Conservation (phyloP, 148 eudicot species). For the Cornus controversa region DNA sequence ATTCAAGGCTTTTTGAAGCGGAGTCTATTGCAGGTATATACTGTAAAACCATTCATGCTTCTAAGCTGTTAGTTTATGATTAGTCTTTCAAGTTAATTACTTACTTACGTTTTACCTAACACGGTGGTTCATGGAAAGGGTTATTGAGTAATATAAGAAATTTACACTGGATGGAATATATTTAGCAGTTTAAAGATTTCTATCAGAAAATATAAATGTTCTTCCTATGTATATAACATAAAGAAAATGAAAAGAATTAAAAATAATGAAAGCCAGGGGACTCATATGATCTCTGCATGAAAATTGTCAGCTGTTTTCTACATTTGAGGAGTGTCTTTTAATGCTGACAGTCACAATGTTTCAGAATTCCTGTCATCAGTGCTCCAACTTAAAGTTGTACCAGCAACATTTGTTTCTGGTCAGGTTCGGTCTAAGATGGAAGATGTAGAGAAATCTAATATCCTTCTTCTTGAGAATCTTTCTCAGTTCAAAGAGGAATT, state of each 20-base stretch:
- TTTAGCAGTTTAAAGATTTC: background rate
- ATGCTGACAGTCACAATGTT: slow-evolving; percentile 15
- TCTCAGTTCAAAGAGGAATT: slow-evolving; percentile 50
- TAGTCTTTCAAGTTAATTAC: background rate
- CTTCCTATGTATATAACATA: background rate
- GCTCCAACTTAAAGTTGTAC: slow-evolving; percentile 59
- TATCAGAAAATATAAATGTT: background rate
- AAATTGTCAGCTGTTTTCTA: background rate
- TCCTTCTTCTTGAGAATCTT: slow-evolving; percentile 65
- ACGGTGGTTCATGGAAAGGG: background rate
- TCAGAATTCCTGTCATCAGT: slow-evolving; percentile 59
- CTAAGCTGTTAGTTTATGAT: background rate
- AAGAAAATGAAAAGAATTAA: background rate
- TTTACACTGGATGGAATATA: background rate
- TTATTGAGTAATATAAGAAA: background rate
- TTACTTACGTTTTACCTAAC: background rate
- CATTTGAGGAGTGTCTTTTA: background rate
- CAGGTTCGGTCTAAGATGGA: slow-evolving; percentile 24
- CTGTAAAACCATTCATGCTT: background rate
- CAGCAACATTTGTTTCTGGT: slow-evolving; percentile 29
- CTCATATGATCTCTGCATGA: background rate
- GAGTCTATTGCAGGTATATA: slow-evolving; percentile 61
- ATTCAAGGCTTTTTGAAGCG: slow-evolving; percentile 34
- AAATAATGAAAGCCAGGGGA: slow-evolving; percentile 2
- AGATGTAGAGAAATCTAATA: slow-evolving; percentile 24